Evolutionary conservation across 2,329 filamentous ascomycete genomes (phyloP), one percentile per base, ranked within the genome.

Genomic region (Hypoxylon sp.): DNA sequence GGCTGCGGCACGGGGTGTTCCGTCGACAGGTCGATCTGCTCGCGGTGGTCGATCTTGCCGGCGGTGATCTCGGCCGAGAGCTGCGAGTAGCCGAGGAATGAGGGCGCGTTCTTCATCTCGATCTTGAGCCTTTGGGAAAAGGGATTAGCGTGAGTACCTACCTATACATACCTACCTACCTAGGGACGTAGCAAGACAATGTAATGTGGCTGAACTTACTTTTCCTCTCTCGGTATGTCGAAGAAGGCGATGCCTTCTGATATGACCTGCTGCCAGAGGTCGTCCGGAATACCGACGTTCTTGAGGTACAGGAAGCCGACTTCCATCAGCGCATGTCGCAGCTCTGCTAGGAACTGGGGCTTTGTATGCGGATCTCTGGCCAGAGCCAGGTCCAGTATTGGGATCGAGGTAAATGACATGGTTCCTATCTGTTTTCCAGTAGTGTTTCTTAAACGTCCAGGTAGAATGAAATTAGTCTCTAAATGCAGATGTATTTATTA

Each of bases 241-340:
- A 97, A 97, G 80, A 97, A 96, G 0, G 81, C 83, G 59, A 87
- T 88, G 48, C 92, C 92, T 75, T 93, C 86, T 2, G 81, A 75
- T 58, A 93, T 89, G 27, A 95, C 92, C 68, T 86, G 80, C 24
- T 87, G 76, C 73, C 92, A 89, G 57, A 95, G 81, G 42, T 86
- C 82, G 15, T 90, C 86, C 4, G 91, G 84, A 55, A 95, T 89
- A 21, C 91, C 92, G 2, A 92, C 90, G 75, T 97, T 94, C 76
- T 90, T 91, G 68, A 97, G 87, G 76, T 97, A 97, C 21, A 97
- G 79, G 75, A 97, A 97, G 1, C 93, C 93, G n/a, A 97, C 92
- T 77, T 95, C 91, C 74, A 97, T 87, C 32, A 97, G 82, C 0
- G 93, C 92, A 79, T 92, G 84, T 15, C 92, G 91, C 32, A 97